Conservation (phyloP, 176 grass and related monocot species). For the Triticum dicoccoides region DNA sequence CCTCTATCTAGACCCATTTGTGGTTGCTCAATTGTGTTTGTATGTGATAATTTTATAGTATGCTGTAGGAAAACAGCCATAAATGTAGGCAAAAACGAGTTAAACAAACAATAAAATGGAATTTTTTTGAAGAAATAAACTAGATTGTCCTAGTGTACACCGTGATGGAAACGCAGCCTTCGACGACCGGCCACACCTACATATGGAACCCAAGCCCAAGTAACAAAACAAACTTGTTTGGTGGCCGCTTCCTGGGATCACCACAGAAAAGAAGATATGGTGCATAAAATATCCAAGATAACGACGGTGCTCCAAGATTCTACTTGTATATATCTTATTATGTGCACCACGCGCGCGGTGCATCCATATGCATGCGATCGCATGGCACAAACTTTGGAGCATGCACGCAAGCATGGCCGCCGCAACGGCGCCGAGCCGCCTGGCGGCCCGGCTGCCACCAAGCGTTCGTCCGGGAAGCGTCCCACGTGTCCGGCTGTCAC, state of each 20-base stretch:
- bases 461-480: background rate
- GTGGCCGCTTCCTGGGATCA: background rate
- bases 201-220: background rate
- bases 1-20: too few relatives aligned
- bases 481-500: background rate
- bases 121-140: background rate
- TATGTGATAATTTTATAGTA: too few relatives aligned
- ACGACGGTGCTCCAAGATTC: too few relatives aligned
- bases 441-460: background rate
- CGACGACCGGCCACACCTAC: background rate
- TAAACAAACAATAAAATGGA: background rate
- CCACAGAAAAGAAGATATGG: background rate
- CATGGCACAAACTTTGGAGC: conserved; percentile 17
- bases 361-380: background rate
- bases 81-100: background rate
- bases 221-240: background rate
- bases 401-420: conserved; percentile 7
- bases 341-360: background rate
- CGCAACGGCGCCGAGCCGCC: background rate
- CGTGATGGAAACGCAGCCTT: background rate
- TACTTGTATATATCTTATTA: too few relatives aligned
- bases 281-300: too few relatives aligned
- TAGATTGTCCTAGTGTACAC: background rate
- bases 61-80: background rate
- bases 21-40: too few relatives aligned